A percentile compares a stretch with the other conserved stretches of the same genome.
These are phyloP conservation scores for Trametes gibbosa DNA, from an alignment of 768 basidiomycete species.

Conservation along the genomic window DNA sequence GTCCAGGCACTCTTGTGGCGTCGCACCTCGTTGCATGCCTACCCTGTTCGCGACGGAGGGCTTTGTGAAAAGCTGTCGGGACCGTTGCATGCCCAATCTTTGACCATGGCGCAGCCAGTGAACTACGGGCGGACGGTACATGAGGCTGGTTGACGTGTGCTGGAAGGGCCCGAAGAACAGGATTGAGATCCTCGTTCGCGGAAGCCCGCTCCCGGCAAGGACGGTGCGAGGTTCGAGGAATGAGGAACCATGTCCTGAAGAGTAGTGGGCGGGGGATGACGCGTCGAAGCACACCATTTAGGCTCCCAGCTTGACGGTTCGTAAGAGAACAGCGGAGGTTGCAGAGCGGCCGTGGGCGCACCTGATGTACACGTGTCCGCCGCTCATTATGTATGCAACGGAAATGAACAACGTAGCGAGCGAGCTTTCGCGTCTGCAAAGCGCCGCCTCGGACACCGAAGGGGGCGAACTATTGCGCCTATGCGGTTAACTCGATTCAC, in stretches of 20 bases:
- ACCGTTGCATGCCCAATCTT: neutral
- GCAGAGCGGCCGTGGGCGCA: slow-evolving; percentile 10
- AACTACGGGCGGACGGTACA: neutral
- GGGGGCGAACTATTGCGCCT: too few relatives aligned
- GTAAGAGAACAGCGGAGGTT: slow-evolving; percentile 14
- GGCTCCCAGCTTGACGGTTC: slow-evolving; percentile 5
- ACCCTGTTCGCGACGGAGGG: neutral
- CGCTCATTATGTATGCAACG: slow-evolving; percentile 8
- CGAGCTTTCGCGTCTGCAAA: slow-evolving; percentile 4
- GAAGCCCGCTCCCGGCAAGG: slow-evolving; percentile 2
- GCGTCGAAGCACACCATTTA: neutral
- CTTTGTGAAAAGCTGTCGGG: neutral
- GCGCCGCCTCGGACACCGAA: neutral
- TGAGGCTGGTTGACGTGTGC: slow-evolving; percentile 6
- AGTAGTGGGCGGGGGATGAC: neutral
- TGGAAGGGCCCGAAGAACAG: neutral
- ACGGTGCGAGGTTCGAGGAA: slow-evolving; percentile 3
- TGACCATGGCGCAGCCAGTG: neutral
- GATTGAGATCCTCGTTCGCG: neutral
- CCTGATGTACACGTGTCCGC: slow-evolving; percentile 9
- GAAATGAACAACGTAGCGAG: slow-evolving; percentile 11
- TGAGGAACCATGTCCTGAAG: neutral
- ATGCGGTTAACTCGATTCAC: too few relatives aligned
- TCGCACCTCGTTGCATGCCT: neutral
- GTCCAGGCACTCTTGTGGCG: neutral